phyloP scores from a whole-genome alignment of 225 moss, liverwort and hornwort species.

The Anthoceros angustus region DNA sequence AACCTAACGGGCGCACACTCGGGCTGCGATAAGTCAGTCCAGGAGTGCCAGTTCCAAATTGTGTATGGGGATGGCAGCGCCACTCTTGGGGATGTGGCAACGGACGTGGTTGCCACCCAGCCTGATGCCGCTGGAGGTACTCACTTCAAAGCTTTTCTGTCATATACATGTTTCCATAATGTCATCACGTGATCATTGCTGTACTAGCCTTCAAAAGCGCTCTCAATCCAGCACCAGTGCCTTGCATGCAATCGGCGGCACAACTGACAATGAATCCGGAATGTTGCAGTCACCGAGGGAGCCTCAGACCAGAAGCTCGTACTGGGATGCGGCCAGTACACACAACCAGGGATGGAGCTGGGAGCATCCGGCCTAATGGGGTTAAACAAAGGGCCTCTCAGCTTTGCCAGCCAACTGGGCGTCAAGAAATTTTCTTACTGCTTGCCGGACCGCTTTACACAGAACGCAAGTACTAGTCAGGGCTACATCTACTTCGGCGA shows the following conservation, averaged over 20 bases:
- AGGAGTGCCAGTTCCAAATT: neutral
- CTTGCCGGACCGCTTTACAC: neutral
- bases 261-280: too few relatives aligned
- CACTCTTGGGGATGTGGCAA: neutral
- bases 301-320: too few relatives aligned
- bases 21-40: neutral
- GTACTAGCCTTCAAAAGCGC: too few relatives aligned
- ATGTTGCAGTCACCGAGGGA: too few relatives aligned
- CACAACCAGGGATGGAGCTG: too few relatives aligned
- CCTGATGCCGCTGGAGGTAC: neutral
- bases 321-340: too few relatives aligned
- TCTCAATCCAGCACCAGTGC: too few relatives aligned
- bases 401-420: neutral
- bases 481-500: neutral
- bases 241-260: too few relatives aligned
- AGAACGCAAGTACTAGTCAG: neutral
- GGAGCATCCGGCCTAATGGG: neutral
- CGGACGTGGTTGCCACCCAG: neutral
- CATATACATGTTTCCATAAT: too few relatives aligned
- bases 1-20: neutral
- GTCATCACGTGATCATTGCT: too few relatives aligned
- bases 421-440: neutral
- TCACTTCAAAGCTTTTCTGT: too few relatives aligned
- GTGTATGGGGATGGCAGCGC: neutral
- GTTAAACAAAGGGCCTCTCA: neutral